Base-by-base conservation (phyloP, 2,329 filamentous ascomycete species). In the Alternaria novae-zelandiae region DNA sequence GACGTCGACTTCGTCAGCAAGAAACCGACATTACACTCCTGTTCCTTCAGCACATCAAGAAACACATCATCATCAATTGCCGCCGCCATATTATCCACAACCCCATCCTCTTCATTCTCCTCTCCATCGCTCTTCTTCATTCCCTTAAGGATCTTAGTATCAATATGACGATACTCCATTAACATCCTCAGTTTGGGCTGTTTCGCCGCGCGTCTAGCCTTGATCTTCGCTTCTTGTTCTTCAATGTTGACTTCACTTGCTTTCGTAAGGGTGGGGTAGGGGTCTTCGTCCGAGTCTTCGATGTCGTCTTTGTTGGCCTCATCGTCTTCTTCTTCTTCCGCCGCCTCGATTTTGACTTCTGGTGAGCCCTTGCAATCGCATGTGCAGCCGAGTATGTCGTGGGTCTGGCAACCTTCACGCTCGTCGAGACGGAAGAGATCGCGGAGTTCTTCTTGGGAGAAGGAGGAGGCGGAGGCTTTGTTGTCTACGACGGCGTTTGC, bases 401-500 rank as follows among this genome's bases (percentile, higher is more conserved):
- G 90, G 3, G 90, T 92, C 72, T 90, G 88, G 60, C 90, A 91
- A 7, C 80, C 81, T 10, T 85, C 83, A 11, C 83, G 82, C 61
- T 89, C 85, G 69, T 92, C 88, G 0, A 92, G 80, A 2, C 85
- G 85, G 72, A 92, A 93, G 1, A 93, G 76, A 74, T 92, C 89
- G 55, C 85, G 83, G 25, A 92, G 78, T 69, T 92, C 90, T 50
- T 90, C 87, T 5, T 83, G 81, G 0, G 89, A 89, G 74, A 93
- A 93, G 32, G 86, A 87, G 9, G 86, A 83, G 23, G 85, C 85
- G 32, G 82, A 83, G 32, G 84, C 83, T 73, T 90, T 91, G 64
- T 88, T 85, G 67, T 92, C 90, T 71, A 93, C 89, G 28, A 93
- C 88, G 57, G 88, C 90, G 71, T 91, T 89, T 3, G 90, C 89